phyloP scores from a whole-genome alignment of 2,329 filamentous ascomycete genomes.

The Blumeria hordei region DNA sequence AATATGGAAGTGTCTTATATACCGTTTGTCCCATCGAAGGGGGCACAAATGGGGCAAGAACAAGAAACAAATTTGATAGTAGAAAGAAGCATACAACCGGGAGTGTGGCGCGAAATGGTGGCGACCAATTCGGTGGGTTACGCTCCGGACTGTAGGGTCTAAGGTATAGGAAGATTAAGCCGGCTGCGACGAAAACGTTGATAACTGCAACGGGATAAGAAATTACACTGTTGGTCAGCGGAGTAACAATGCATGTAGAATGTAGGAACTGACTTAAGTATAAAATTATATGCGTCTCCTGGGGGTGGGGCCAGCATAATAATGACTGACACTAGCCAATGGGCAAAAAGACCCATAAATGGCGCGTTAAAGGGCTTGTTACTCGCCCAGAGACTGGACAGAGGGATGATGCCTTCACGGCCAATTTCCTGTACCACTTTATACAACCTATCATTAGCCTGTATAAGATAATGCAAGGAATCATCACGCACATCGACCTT shows the following conservation, averaged over 20 bases:
- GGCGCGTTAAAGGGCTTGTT: constrained; percentile 40
- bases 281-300: constrained; percentile 41
- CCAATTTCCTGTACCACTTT: constrained; percentile 37
- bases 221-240: constrained; percentile 23
- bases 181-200: constrained; percentile 28
- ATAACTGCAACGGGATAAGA: constrained; percentile 37
- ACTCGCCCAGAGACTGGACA: constrained; percentile 35
- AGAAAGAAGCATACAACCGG: constrained; percentile 33
- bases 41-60: constrained; percentile 32
- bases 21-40: constrained; percentile 26
- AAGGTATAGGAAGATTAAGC: constrained; percentile 27
- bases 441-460: not conserved
- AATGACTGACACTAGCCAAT: constrained; percentile 38
- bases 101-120: constrained; percentile 28
- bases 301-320: constrained; percentile 43
- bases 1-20: constrained; percentile 30
- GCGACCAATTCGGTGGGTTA: constrained; percentile 25
- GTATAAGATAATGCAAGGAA: not conserved
- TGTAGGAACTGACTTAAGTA: constrained; percentile 24
- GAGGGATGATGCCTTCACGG: constrained; percentile 40
- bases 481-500: constrained; percentile 23
- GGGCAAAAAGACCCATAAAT: constrained; percentile 33
- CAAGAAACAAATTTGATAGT: constrained; percentile 34
- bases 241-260: not conserved
- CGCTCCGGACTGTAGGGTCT: constrained; percentile 23